phyloP scores from a whole-genome alignment of 441 rosid species.

The Monsonia emarginata region DNA sequence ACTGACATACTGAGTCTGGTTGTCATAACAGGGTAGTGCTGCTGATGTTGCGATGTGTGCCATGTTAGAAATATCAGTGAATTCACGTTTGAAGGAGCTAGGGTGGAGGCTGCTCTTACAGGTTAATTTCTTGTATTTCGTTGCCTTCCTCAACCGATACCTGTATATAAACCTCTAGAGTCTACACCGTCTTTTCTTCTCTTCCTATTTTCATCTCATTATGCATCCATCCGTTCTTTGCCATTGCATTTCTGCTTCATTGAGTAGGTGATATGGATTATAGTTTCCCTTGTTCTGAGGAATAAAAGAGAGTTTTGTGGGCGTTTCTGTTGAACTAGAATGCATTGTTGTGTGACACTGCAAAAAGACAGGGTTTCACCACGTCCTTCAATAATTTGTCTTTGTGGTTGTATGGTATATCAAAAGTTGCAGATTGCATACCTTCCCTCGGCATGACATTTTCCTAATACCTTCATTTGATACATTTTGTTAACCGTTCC shows the following conservation, averaged over 20 bases:
- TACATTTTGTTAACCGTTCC: no score
- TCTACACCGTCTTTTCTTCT: neutral
- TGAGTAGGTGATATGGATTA: no score
- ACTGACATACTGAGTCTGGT: constrained; percentile 5
- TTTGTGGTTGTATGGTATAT: no score
- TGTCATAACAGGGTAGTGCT: constrained; percentile 74
- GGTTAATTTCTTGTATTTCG: constrained; percentile 30
- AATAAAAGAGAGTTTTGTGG: no score
- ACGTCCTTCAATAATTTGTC: no score
- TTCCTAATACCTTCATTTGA: no score
- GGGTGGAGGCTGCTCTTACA: constrained; percentile 93
- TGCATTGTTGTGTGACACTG: no score
- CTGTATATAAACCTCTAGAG: neutral
- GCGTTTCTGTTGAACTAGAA: no score
- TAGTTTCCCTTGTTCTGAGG: no score
- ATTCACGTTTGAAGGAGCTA: constrained; percentile 52
- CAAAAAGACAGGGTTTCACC: no score
- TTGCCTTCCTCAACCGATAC: neutral
- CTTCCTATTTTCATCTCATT: neutral
- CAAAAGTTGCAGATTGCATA: no score
- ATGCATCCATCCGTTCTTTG: neutral
- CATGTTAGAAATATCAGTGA: constrained; percentile 72
- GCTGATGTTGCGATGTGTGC: constrained; percentile 99
- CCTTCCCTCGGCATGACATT: no score
- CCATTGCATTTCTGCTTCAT: neutral